Conservation (phyloP, 192 early-diverging fungal genomes). For the Umbelopsis isabellina region DNA sequence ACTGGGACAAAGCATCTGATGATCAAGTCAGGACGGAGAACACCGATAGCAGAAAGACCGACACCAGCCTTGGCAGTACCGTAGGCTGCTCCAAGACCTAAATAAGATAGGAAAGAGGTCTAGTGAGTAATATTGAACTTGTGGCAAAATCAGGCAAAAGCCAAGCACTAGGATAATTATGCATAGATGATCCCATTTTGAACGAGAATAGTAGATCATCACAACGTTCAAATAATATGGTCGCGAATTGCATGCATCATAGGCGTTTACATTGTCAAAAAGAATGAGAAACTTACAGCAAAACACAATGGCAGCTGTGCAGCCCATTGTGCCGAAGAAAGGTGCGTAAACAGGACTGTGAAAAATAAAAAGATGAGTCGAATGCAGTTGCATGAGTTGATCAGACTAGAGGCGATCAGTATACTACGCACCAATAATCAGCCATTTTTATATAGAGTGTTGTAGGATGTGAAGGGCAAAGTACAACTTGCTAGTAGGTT, state of each 20-base stretch:
- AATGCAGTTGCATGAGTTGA: neutral
- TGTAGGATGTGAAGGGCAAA: constrained; percentile 21
- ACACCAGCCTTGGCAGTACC: constrained; percentile 92
- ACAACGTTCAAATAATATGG: neutral
- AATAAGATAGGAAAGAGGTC: neutral
- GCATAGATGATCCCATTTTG: neutral
- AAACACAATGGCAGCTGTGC: constrained; percentile 89
- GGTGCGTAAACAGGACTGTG: constrained; percentile 88
- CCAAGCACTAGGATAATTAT: neutral
- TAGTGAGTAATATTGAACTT: neutral
- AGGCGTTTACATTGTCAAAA: neutral
- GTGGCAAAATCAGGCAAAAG: too few species aligned
- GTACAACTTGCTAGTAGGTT: neutral
- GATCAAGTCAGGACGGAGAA: constrained; percentile 85
- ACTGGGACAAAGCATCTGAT: constrained; percentile 91
- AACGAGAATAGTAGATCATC: neutral
- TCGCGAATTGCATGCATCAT: neutral
- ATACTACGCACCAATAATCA: constrained; percentile 17
- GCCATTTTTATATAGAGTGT: constrained; percentile 20
- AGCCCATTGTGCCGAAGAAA: constrained; percentile 95
- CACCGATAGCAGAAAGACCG: constrained; percentile 86
- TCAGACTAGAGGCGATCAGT: neutral
- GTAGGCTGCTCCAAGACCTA: constrained; percentile 90
- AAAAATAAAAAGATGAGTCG: constrained; percentile 24
- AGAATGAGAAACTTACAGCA: constrained; percentile 56